A percentile compares a stretch with the other conserved stretches of the same genome.
Conservation (phyloP, 345 rosid genomes). For the Eucalyptus decipiens region DNA sequence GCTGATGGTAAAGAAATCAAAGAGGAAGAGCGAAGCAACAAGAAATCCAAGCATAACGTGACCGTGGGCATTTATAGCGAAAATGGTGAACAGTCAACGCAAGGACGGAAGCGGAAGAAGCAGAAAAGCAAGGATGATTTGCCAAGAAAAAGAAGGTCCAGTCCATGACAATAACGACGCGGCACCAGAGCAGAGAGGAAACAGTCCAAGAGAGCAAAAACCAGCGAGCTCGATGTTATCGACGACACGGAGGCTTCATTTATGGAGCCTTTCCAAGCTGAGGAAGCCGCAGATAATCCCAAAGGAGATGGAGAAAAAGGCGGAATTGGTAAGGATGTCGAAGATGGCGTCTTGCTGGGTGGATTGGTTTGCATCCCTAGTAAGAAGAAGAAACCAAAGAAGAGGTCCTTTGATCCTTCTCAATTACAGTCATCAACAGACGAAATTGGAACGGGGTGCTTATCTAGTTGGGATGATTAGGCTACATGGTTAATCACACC, state of each 20-base stretch:
- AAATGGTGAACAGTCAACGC: neutral
- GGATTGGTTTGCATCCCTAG: conserved; percentile 9
- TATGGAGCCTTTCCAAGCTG: conserved; percentile 24
- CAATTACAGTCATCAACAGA: conserved; percentile 8
- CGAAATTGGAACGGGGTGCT: conserved; percentile 76
- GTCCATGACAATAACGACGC: neutral
- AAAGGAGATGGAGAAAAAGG: neutral
- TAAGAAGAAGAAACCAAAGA: conserved; percentile 44
- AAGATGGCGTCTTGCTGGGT: neutral
- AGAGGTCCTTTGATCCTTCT: conserved; percentile 3
- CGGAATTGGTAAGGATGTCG: neutral
- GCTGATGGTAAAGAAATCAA: conserved; percentile 10
- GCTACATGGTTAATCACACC: neutral
- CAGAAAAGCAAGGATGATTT: conserved; percentile 4
- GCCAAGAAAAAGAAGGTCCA: neutral
- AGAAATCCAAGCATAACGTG: neutral
- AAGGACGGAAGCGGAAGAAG: conserved; percentile 10
- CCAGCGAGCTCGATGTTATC: conserved; percentile 30
- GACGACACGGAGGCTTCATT: conserved; percentile 51
- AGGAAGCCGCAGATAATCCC: conserved; percentile 2
- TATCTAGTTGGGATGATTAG: conserved; percentile 48
- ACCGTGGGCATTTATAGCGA: neutral
- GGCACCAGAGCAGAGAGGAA: neutral
- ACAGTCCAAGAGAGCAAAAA: conserved; percentile 1
- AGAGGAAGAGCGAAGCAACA: neutral